Conservation (phyloP, 257 asterid species). For the Fraxinus americana region DNA sequence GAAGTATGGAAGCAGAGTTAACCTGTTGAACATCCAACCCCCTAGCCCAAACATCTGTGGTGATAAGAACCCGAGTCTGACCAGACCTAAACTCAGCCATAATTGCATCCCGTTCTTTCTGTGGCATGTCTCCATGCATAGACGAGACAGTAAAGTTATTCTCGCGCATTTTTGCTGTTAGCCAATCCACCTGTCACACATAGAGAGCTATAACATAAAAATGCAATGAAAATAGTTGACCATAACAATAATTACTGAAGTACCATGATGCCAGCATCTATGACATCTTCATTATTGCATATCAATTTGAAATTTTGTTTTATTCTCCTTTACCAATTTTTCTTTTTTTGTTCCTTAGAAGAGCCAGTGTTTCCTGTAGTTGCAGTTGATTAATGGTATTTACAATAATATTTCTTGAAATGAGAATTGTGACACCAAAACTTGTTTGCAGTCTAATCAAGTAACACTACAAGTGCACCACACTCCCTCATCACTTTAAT, state of each 20-base stretch:
- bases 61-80: slow-evolving; percentile 87
- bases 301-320: not conserved
- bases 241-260: not conserved
- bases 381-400: not conserved
- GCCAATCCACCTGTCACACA: slow-evolving; percentile 81
- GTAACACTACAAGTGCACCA: not conserved
- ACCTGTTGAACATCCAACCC: slow-evolving; percentile 99
- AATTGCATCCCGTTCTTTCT: slow-evolving; percentile 91
- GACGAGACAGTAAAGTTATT: slow-evolving; percentile 90
- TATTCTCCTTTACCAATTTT: not conserved
- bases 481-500: too few relatives aligned
- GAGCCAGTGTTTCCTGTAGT: not conserved
- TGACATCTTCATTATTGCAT: not conserved
- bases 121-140: slow-evolving; percentile 99
- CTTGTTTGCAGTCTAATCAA: not conserved
- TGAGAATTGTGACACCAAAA: not conserved
- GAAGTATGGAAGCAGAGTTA: slow-evolving; percentile 13
- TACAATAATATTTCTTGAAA: not conserved
- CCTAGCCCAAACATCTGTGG: slow-evolving; percentile 99
- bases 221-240: not conserved
- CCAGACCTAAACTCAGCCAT: slow-evolving; percentile 87
- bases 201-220: not conserved
- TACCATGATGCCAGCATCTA: not conserved
- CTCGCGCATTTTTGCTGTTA: slow-evolving; percentile 86
- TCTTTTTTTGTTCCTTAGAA: not conserved